Conservation (phyloP, 495 filamentous ascomycete species). For the Aspergillus indologenus region DNA sequence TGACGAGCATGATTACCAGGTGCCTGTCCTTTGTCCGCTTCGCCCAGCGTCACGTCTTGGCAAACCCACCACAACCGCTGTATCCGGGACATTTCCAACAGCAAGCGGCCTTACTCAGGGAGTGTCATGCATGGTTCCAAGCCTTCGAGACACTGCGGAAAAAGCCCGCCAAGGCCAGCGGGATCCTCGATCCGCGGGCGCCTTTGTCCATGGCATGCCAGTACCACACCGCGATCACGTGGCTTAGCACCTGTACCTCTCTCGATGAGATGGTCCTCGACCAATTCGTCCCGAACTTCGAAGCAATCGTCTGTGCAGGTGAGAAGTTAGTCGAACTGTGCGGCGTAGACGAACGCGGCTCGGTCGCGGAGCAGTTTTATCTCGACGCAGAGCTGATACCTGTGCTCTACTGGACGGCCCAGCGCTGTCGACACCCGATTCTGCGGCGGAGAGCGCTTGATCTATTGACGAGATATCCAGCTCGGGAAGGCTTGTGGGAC, state of each 20-base stretch:
- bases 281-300: constrained; percentile 11
- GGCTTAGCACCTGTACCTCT: constrained; percentile 10
- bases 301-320: constrained; percentile 11
- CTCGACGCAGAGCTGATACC: constrained; percentile 23
- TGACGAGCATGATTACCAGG: constrained; percentile 9
- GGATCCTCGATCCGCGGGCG: constrained; percentile 15
- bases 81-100: constrained; percentile 10
- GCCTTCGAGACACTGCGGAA: constrained; percentile 16
- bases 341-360: background rate
- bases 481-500: constrained; percentile 21
- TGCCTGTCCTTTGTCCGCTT: constrained; percentile 10
- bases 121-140: constrained; percentile 13
- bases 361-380: constrained; percentile 7
- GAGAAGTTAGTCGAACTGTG: constrained; percentile 12
- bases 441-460: constrained; percentile 21
- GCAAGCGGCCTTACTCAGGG: background rate
- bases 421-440: constrained; percentile 21
- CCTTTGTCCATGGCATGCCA: constrained; percentile 13
- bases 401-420: constrained; percentile 16
- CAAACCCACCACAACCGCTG: background rate
- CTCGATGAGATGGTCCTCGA: constrained; percentile 18
- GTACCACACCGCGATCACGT: constrained; percentile 13
- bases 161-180: background rate
- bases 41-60: background rate
- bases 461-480: constrained; percentile 6